These are phyloP conservation scores for Solanum etuberosum DNA, from an alignment of 257 asterid species.

Conservation along the genomic window DNA sequence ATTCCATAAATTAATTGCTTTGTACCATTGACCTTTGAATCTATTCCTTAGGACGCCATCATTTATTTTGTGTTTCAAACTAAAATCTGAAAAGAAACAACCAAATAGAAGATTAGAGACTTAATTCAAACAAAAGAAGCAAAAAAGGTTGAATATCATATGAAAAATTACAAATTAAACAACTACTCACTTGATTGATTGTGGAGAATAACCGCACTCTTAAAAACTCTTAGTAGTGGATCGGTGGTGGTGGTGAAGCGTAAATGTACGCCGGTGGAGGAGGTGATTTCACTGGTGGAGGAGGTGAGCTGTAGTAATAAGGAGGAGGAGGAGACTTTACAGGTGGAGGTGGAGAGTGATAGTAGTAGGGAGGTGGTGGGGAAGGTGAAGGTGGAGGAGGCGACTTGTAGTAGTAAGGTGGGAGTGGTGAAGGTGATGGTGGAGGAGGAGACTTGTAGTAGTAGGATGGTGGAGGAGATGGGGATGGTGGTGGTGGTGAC, in stretches of 20 bases:
- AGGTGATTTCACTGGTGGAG: background rate
- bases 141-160: background rate
- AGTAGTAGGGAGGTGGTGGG: slow-evolving; percentile 3
- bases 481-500: slow-evolving; percentile 1
- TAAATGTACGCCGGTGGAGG: slow-evolving; percentile 8
- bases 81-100: background rate
- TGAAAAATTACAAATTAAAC: background rate
- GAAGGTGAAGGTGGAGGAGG: slow-evolving; percentile 8
- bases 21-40: background rate
- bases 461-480: slow-evolving; percentile 1
- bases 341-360: background rate
- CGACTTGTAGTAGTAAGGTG: slow-evolving; percentile 3
- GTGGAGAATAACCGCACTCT: background rate
- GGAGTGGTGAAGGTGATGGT: slow-evolving; percentile 4
- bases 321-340: background rate
- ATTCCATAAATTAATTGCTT: background rate
- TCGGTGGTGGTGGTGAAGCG: slow-evolving; percentile 14
- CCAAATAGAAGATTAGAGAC: background rate
- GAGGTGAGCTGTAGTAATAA: background rate
- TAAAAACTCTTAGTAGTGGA: background rate
- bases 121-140: background rate
- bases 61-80: background rate
- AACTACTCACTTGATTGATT: background rate
- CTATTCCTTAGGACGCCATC: background rate
- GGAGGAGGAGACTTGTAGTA: slow-evolving; percentile 11